Evolutionary conservation across 176 grass and related monocot genomes (phyloP), one percentile per base, ranked within the genome.

Genomic region (Rhynchospora tenuis): DNA sequence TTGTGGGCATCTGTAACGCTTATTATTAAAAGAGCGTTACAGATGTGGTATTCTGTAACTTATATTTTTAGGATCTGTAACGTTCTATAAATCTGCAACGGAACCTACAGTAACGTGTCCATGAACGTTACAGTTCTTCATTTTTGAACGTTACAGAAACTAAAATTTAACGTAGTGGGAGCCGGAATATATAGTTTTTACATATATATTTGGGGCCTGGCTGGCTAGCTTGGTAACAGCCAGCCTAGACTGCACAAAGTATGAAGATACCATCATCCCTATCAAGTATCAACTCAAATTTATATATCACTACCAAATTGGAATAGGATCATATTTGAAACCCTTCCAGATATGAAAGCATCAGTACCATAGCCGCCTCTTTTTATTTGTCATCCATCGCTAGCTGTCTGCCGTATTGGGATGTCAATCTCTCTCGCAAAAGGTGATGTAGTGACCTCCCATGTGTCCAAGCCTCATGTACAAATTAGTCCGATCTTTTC

Each of bases 271-370:
- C 45, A 46, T 74, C 70, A 51, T 51, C 27, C 51, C 0, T 38
- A 50, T 51, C n/a, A n/a, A n/a, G n/a, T n/a, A 12, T 74, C 70
- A 74, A 74, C 70, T 74, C 5, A 51, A 67, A 67, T n/a, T n/a
- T n/a, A n/a, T n/a, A n/a, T 16, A 27, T 74, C 45, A 74, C 20
- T 43, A 63, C 57, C 33, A 64, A 81, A 81, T 27, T 65, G 45
- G 79, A 81, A 81, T 26, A n/a, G 79, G 64, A 81, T 81, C 79
- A 24, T 4, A 9, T 74, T 74, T 7, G 42, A 19, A 73, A 73
- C 10, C 45, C 20, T 26, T 50, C 10, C 11, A 47, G 68, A 22
- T 19, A 26, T 62, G 43, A 46, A 72, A 72, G 20, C 3, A 29
- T 29, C 24, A 29, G 11, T 38, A 29, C 17, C 56, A 59, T 59